phyloP scores from a whole-genome alignment of 768 basidiomycete species.

The Chalciporus pseudorubinellus region DNA sequence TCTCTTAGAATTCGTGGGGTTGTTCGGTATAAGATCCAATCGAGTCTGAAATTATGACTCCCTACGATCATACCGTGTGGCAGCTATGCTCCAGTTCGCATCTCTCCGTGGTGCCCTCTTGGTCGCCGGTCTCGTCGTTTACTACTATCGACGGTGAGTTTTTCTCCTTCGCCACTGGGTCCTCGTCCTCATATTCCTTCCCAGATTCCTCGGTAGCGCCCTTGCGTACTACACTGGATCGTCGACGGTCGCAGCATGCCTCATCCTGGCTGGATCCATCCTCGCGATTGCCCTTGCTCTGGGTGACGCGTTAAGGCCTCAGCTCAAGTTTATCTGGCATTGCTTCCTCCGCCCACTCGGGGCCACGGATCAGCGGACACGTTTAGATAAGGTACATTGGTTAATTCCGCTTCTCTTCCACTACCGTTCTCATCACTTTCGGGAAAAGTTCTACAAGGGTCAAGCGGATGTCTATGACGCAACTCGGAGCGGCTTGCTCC shows the following conservation, averaged over 20 bases:
- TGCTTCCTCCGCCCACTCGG: constrained; percentile 47
- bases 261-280: constrained; percentile 26
- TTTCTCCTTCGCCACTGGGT: no score
- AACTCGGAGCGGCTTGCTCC: constrained; percentile 58
- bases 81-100: constrained; percentile 3
- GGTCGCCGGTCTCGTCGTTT: constrained; percentile 14
- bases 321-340: constrained; percentile 49
- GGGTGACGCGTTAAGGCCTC: constrained; percentile 32
- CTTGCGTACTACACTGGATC: constrained; percentile 32
- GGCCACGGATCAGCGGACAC: constrained; percentile 39
- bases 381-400: constrained; percentile 41
- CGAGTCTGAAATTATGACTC: neutral
- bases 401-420: neutral
- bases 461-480: constrained; percentile 74
- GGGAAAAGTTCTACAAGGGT: constrained; percentile 54
- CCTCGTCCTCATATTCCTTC: neutral
- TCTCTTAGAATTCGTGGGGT: neutral
- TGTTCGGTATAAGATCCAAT: constrained; percentile 3
- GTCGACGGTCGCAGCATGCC: constrained; percentile 24
- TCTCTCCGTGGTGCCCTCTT: constrained; percentile 21
- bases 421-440: neutral
- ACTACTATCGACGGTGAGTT: constrained; percentile 20
- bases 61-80: neutral
- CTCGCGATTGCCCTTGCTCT: constrained; percentile 22
- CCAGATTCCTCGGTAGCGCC: constrained; percentile 14